phyloP scores from a whole-genome alignment of 257 asterid species.

The Misopates orontium region DNA sequence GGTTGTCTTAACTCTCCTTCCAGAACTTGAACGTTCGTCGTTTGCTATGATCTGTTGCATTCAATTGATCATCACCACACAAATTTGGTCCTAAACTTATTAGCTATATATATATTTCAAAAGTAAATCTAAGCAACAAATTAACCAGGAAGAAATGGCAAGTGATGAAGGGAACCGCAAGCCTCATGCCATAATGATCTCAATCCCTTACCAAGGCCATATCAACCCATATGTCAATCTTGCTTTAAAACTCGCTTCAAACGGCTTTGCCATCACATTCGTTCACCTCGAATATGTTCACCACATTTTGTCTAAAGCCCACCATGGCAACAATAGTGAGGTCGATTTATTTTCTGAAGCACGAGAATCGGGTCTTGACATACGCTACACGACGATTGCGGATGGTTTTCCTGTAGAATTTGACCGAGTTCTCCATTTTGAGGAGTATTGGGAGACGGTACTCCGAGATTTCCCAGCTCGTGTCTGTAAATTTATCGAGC shows the following conservation, averaged over 20 bases:
- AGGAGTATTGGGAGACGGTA: constrained; percentile 30
- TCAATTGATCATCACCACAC: too few relatives aligned
- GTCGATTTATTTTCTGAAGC: constrained; percentile 38
- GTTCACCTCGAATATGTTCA: constrained; percentile 18
- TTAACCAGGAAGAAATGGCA: too few relatives aligned
- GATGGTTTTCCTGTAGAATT: constrained; percentile 44
- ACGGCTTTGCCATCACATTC: constrained; percentile 25
- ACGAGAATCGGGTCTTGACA: constrained; percentile 43
- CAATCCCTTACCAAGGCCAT: constrained; percentile 28
- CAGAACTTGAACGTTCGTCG: too few relatives aligned
- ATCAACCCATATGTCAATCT: constrained; percentile 25
- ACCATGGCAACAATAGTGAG: neutral
- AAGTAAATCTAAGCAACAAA: neutral
- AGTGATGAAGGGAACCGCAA: neutral
- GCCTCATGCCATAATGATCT: constrained; percentile 30
- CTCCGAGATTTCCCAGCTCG: constrained; percentile 29
- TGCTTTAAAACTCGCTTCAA: constrained; percentile 24
- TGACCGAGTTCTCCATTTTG: constrained; percentile 32
- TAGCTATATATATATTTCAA: too few relatives aligned
- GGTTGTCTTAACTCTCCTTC: too few relatives aligned
- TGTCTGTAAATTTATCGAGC: constrained; percentile 40
- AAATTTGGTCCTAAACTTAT: too few relatives aligned
- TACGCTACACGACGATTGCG: constrained; percentile 40
- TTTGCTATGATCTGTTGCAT: too few relatives aligned
- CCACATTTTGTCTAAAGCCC: neutral